These are phyloP conservation scores for Scheffersomyces lignicola DNA, from an alignment of 1,139 yeast genomes.

Conservation along the genomic window DNA sequence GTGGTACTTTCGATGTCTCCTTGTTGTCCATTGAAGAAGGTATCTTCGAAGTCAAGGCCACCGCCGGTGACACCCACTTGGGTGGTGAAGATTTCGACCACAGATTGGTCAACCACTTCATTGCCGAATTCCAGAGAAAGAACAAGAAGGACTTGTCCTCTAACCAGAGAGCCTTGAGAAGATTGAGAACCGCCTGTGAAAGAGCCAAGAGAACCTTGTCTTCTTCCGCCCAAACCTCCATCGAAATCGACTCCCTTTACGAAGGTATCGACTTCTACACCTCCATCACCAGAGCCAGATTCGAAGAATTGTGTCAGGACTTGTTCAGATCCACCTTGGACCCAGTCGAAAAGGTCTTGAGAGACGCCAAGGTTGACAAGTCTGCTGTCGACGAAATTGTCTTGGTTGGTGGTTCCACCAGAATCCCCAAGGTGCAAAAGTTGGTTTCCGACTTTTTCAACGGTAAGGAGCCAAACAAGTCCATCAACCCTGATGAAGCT, in stretches of 20 bases:
- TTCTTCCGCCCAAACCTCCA: conserved; percentile 91
- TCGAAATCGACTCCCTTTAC: conserved; percentile 93
- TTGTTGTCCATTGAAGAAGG: conserved; percentile 92
- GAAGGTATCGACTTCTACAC: conserved; percentile 98
- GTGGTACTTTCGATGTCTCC: conserved; percentile 58
- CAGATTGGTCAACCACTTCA: conserved; percentile 72
- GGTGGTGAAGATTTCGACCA: conserved; percentile 82
- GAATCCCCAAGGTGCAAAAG: conserved; percentile 99
- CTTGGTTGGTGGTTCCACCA: conserved; percentile 98
- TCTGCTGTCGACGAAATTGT: conserved; percentile 90
- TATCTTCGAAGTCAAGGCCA: conserved; percentile 95
- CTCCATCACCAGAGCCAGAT: conserved; percentile 97
- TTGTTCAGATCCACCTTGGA: conserved; percentile 94
- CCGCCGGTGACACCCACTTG: conserved; percentile 98
- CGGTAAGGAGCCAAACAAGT: conserved; percentile 93
- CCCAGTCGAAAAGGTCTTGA: conserved; percentile 96
- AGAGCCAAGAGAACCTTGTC: conserved; percentile 99
- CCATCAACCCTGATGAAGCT: conserved; percentile 98
- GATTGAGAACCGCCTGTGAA: conserved; percentile 98
- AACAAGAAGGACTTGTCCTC: conserved; percentile 87
- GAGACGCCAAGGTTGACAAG: conserved; percentile 91
- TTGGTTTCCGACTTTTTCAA: conserved; percentile 96
- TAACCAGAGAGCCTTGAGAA: conserved; percentile 95
- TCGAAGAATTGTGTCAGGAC: conserved; percentile 96
- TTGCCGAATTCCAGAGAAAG: conserved; percentile 94